These are phyloP conservation scores for Calonectria multiphialidica DNA, from an alignment of 2,329 filamentous ascomycete genomes.

Conservation along the genomic window DNA sequence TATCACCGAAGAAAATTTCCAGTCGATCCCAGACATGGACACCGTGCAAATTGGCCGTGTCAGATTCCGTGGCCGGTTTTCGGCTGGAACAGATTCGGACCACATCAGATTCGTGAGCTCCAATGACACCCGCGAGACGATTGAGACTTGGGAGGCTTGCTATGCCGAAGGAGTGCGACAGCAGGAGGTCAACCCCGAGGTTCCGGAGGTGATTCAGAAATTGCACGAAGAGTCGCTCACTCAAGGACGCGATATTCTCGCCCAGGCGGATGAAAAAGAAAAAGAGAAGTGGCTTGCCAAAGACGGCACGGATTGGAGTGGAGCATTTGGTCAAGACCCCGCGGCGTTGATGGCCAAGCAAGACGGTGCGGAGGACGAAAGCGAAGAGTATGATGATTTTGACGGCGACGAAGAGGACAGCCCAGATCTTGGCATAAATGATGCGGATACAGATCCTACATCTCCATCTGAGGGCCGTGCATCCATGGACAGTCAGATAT, in stretches of 20 bases:
- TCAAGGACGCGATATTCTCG: slow-evolving; percentile 84
- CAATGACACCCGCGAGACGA: slow-evolving; percentile 92
- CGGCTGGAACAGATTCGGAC: slow-evolving; percentile 88
- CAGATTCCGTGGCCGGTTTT: slow-evolving; percentile 85
- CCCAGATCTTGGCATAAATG: slow-evolving; percentile 70
- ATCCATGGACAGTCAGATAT: slow-evolving; percentile 57
- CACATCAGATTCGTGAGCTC: slow-evolving; percentile 87
- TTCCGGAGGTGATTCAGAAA: slow-evolving; percentile 78
- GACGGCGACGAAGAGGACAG: slow-evolving; percentile 52
- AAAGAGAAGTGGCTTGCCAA: slow-evolving; percentile 83
- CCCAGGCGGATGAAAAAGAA: slow-evolving; percentile 77
- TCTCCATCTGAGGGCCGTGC: slow-evolving; percentile 43
- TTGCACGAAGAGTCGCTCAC: slow-evolving; percentile 86
- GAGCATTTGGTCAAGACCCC: slow-evolving; percentile 86
- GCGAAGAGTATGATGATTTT: slow-evolving; percentile 56
- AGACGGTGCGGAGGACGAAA: slow-evolving; percentile 44
- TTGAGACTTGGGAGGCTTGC: slow-evolving; percentile 95
- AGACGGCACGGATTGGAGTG: slow-evolving; percentile 87
- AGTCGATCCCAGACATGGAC: slow-evolving; percentile 78
- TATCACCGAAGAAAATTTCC: slow-evolving; percentile 83
- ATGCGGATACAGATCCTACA: slow-evolving; percentile 57
- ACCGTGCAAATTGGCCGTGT: slow-evolving; percentile 85
- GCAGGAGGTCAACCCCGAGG: slow-evolving; percentile 77
- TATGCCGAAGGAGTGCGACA: slow-evolving; percentile 86
- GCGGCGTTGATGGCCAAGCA: slow-evolving; percentile 57